These are phyloP conservation scores for Cutaneotrichosporon cyanovorans DNA, from an alignment of 1,284 basidiomycete species.

Conservation along the genomic window DNA sequence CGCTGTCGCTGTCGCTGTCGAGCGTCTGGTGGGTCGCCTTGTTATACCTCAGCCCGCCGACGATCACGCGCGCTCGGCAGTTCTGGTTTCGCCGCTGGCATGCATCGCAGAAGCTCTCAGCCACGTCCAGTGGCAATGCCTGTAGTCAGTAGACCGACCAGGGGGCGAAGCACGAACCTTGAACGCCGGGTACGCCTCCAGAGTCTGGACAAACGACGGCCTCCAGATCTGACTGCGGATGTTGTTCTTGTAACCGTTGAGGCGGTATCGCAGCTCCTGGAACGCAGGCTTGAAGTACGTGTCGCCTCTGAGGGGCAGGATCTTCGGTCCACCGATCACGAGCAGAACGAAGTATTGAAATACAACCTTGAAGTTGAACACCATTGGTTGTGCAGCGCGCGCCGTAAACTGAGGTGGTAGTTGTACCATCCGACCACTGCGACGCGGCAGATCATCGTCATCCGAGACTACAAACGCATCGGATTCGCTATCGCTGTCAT, in stretches of 20 bases:
- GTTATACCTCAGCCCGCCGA: constrained; percentile 1
- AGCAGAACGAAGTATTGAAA: constrained; percentile 78
- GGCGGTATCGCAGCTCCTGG: background rate
- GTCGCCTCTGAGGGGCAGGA: constrained; percentile 23
- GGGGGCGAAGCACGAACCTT: constrained; percentile 38
- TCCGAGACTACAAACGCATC: constrained; percentile 68
- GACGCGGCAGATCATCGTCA: constrained; percentile 47
- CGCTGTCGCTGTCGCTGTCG: background rate
- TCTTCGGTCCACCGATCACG: constrained; percentile 50
- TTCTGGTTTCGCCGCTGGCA: constrained; percentile 8
- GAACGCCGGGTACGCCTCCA: constrained; percentile 62
- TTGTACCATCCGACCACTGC: constrained; percentile 25
- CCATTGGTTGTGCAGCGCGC: constrained; percentile 55
- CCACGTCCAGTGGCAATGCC: background rate
- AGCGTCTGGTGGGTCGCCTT: background rate
- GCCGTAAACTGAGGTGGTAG: constrained; percentile 70
- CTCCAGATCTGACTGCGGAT: constrained; percentile 73
- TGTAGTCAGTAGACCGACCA: background rate
- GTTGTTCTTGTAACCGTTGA: constrained; percentile 29
- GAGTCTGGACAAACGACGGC: constrained; percentile 56
- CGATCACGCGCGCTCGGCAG: background rate
- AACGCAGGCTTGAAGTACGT: constrained; percentile 22
- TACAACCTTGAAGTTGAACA: constrained; percentile 52
- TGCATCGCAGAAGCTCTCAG: constrained; percentile 4
- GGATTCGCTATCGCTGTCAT: constrained; percentile 40